Percentiles rank a stretch among this genome's conserved stretches.
Evolutionary conservation across 768 basidiomycete genomes (phyloP).

Genomic region (Mycena haematopus): DNA sequence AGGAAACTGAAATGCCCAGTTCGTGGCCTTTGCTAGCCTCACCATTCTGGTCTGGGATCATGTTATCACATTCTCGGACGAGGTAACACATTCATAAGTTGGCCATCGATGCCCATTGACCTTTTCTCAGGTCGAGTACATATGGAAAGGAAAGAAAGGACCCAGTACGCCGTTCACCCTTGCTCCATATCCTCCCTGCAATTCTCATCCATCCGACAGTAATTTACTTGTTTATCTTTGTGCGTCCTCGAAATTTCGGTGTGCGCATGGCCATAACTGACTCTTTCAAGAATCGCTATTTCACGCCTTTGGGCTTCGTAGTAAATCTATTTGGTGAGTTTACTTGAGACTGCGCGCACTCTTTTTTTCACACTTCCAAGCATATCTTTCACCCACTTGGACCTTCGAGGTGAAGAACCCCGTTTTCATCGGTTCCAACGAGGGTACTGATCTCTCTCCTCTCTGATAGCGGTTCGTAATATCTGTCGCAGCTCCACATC

Average conservation of each 20-base stretch:
- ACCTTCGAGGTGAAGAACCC: constrained; percentile 22
- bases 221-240: constrained; percentile 43
- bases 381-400: constrained; percentile 33
- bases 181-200: not conserved
- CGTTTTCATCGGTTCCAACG: constrained; percentile 3
- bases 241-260: constrained; percentile 20
- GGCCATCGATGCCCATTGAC: not conserved
- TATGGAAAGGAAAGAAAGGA: constrained; percentile 43
- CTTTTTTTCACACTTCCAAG: not conserved
- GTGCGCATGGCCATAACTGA: not conserved
- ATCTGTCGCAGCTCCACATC: not conserved
- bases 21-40: constrained; percentile 41
- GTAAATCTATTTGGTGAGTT: constrained; percentile 39
- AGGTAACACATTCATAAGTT: constrained; percentile 20
- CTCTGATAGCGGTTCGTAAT: constrained; percentile 21
- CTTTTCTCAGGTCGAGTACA: constrained; percentile 35
- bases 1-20: constrained; percentile 28
- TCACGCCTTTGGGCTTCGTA: constrained; percentile 52
- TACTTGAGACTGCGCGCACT: not conserved
- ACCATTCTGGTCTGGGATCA: constrained; percentile 45
- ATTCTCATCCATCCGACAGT: constrained; percentile 29
- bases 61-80: constrained; percentile 40
- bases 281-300: constrained; percentile 48
- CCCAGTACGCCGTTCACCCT: constrained; percentile 34
- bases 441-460: not conserved